Base-by-base conservation (phyloP, 192 early-diverging fungal genomes). In the Backusella westeae region DNA sequence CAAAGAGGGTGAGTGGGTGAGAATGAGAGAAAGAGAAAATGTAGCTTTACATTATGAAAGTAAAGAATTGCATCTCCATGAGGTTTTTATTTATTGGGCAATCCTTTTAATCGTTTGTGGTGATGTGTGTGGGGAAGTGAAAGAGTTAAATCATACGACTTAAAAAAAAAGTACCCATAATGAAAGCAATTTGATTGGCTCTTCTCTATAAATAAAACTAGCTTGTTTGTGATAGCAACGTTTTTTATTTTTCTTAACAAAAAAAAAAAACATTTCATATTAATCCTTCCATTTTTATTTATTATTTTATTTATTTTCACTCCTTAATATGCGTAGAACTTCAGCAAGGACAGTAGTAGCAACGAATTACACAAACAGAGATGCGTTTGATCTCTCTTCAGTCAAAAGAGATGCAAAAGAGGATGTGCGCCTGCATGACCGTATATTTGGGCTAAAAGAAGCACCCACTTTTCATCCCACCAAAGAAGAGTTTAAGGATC, bases 401-500 rank as follows among this genome's bases (percentile, higher is more conserved):
- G 76, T 77, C 34, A 71, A 72, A 72, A 39, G 56, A 63, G 56
- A 63, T 63, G 56, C 56, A 29, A 63, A 63, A 63, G 56, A n/a
- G 36, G 35, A 35, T 39, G 69, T 42, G 19, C 70, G 41, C 4
- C 15, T 46, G n/a, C 3, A 21, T 41, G 42, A 71, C 10, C 32
- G 70, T 46, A 71, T 71, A 17, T 96, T 95, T 88, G 94, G 91
- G 34, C 77, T 97, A 8, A 82, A 82, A 14, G 84, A 92, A 49
- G 94, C 94, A 1, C 94, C 94, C 1, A 87, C 87, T 12, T 97
- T 91, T 82, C 89, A 92, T 67, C 97, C 97, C 9, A 93, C 95
- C 4, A 56, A 74, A 4, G 85, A 93, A 44, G 93, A 99, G 84
- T 98, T 96, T 87, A 66, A 75, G 12, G 91, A 96, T 75, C 96